Percentiles rank a stretch among this genome's conserved stretches.
phyloP scores from a whole-genome alignment of 306 rosid species.

The Prunus kanzakura region DNA sequence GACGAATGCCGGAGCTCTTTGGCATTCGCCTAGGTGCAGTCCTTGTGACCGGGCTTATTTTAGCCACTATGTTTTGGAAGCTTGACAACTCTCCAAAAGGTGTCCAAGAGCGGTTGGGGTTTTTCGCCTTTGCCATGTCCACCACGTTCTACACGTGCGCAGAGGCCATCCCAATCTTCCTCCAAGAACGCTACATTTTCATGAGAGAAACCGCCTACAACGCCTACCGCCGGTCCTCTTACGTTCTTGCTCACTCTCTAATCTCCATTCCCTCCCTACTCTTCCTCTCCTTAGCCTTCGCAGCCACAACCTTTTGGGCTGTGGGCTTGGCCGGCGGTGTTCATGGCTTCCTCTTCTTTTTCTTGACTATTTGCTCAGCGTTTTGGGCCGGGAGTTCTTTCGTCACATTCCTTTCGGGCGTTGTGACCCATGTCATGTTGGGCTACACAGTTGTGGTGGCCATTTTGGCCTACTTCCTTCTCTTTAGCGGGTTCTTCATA shows the following conservation, averaged over 20 bases:
- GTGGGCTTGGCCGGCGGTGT: conserved; percentile 70
- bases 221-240: conserved; percentile 89
- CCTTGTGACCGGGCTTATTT: conserved; percentile 59
- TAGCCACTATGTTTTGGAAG: conserved; percentile 71
- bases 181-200: conserved; percentile 96
- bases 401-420: conserved; percentile 81
- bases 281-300: conserved; percentile 65
- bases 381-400: conserved; percentile 94
- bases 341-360: conserved; percentile 56
- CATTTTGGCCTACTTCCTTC: conserved; percentile 66
- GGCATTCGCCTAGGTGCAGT: conserved; percentile 82
- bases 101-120: conserved; percentile 67
- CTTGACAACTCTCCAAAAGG: conserved; percentile 81
- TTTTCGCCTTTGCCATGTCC: conserved; percentile 93
- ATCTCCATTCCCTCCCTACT: conserved; percentile 62
- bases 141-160: conserved; percentile 93
- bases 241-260: conserved; percentile 68
- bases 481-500: conserved; percentile 91
- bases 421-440: conserved; percentile 78
- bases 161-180: conserved; percentile 77
- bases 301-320: conserved; percentile 70
- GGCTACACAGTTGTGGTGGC: conserved; percentile 90
- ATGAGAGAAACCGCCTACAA: conserved; percentile 94
- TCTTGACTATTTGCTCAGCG: conserved; percentile 39
- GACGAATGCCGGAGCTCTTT: conserved; percentile 74